A percentile compares a stretch with the other conserved stretches of the same genome.
These are phyloP conservation scores for Candida gorgasii DNA, from an alignment of 805 yeast species.

Conservation along the genomic window DNA sequence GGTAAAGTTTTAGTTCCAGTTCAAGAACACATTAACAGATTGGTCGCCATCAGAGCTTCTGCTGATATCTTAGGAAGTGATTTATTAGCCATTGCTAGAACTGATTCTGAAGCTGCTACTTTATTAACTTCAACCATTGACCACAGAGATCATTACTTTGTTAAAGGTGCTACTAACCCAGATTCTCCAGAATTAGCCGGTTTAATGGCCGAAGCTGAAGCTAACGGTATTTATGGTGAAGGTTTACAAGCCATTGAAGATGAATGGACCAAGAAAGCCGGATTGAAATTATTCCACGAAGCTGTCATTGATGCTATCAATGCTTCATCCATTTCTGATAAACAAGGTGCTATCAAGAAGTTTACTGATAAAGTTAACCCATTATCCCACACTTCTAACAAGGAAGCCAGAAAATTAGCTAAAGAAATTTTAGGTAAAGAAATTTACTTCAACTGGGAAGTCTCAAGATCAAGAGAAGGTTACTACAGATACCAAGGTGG, in stretches of 20 bases:
- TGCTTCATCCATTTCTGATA: constrained; percentile 56
- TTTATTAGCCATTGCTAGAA: constrained; percentile 86
- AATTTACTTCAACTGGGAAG: constrained; percentile 90
- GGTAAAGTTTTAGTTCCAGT: constrained; percentile 97
- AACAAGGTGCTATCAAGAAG: constrained; percentile 59
- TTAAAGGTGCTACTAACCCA: constrained; percentile 90
- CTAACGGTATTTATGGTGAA: constrained; percentile 68
- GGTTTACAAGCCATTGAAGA: constrained; percentile 72
- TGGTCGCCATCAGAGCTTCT: constrained; percentile 90
- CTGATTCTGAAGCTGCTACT: constrained; percentile 98
- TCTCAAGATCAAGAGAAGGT: constrained; percentile 94
- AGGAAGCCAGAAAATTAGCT: constrained; percentile 78
- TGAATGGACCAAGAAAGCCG: constrained; percentile 81
- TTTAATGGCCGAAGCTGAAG: constrained; percentile 80
- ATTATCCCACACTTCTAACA: constrained; percentile 69
- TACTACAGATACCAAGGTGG: constrained; percentile 96
- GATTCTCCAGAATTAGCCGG: constrained; percentile 70
- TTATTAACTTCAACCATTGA: constrained; percentile 92
- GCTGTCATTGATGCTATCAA: constrained; percentile 85
- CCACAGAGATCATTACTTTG: constrained; percentile 89
- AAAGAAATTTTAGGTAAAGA: constrained; percentile 76
- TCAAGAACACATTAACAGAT: constrained; percentile 94
- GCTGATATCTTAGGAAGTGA: constrained; percentile 92
- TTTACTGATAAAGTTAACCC: constrained; percentile 75
- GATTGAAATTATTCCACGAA: constrained; percentile 84